Evolutionary conservation across 164 flowering plant genomes (phyloP).

Genomic region (Annona squamosa): DNA sequence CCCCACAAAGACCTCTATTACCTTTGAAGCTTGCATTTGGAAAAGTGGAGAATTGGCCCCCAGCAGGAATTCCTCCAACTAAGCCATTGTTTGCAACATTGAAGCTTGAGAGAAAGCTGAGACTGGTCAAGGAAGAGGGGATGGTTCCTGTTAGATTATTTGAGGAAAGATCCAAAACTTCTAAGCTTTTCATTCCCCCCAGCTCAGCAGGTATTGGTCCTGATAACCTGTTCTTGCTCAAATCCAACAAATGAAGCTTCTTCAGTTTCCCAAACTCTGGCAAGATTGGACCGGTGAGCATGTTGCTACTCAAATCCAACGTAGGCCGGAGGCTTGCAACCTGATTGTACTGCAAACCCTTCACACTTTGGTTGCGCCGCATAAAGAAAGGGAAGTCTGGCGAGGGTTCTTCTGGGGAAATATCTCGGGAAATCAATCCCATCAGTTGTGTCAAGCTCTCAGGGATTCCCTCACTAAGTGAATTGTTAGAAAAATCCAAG

Average conservation of each 20-base stretch:
- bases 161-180: constrained; percentile 16
- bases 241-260: constrained; percentile 13
- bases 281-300: constrained; percentile 14
- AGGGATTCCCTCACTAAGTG: constrained; percentile 19
- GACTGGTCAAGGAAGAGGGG: constrained; percentile 15
- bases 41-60: constrained; percentile 67
- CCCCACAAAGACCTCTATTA: constrained; percentile 61
- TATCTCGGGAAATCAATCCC: constrained; percentile 9
- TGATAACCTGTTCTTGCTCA: constrained; percentile 14
- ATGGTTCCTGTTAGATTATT: constrained; percentile 20
- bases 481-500: constrained; percentile 26
- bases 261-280: constrained; percentile 19
- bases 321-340: constrained; percentile 15
- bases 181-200: constrained; percentile 19
- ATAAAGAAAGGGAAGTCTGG: constrained; percentile 9
- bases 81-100: constrained; percentile 72
- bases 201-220: constrained; percentile 11
- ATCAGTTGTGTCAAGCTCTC: constrained; percentile 16
- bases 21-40: constrained; percentile 78
- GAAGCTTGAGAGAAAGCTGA: constrained; percentile 20
- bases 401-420: not conserved
- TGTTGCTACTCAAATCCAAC: constrained; percentile 15
- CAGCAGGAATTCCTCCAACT: constrained; percentile 53
- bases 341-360: constrained; percentile 11
- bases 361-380: constrained; percentile 1